A percentile compares a stretch with the other conserved stretches of the same genome.
phyloP scores from a whole-genome alignment of 2,329 filamentous ascomycete genomes.

The Colletotrichum cereale region DNA sequence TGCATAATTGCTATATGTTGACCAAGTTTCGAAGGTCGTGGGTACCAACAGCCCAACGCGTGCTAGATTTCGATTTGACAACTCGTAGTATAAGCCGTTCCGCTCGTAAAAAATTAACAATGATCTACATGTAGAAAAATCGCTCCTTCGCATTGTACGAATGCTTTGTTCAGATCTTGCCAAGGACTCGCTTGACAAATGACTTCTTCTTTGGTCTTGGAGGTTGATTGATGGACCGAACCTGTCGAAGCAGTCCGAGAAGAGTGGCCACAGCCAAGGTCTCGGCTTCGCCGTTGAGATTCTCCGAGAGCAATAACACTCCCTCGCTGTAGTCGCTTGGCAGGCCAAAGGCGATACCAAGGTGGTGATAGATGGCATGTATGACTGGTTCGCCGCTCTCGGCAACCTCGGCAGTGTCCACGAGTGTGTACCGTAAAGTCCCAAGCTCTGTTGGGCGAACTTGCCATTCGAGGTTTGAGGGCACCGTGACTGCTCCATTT shows the following conservation, averaged over 20 bases:
- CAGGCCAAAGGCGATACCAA: constrained; percentile 26
- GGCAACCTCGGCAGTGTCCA: constrained; percentile 1
- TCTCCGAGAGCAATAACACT: constrained; percentile 29
- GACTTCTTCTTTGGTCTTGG: constrained; percentile 24
- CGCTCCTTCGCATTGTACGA: background rate
- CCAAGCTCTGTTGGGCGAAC: constrained; percentile 27
- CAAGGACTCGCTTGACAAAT: constrained; percentile 14
- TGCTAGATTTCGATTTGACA: background rate
- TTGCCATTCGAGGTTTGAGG: constrained; percentile 31
- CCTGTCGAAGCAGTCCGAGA: constrained; percentile 21
- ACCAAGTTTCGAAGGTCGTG: background rate
- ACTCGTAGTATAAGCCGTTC: too few relatives aligned
- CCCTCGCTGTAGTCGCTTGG: constrained; percentile 40
- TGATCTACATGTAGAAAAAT: background rate
- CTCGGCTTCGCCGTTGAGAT: constrained; percentile 19
- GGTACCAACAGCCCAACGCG: background rate
- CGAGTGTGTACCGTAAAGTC: constrained; percentile 33
- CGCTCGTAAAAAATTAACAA: background rate
- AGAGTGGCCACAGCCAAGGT: constrained; percentile 21
- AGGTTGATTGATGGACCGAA: constrained; percentile 26
- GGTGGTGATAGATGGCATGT: constrained; percentile 42
- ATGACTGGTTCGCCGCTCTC: constrained; percentile 1
- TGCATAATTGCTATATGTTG: background rate
- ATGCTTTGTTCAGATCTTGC: background rate
- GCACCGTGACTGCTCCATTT: background rate